These are phyloP conservation scores for Phlyctochytrium arcticum DNA, from an alignment of 192 early-diverging fungal genomes.

Conservation along the genomic window DNA sequence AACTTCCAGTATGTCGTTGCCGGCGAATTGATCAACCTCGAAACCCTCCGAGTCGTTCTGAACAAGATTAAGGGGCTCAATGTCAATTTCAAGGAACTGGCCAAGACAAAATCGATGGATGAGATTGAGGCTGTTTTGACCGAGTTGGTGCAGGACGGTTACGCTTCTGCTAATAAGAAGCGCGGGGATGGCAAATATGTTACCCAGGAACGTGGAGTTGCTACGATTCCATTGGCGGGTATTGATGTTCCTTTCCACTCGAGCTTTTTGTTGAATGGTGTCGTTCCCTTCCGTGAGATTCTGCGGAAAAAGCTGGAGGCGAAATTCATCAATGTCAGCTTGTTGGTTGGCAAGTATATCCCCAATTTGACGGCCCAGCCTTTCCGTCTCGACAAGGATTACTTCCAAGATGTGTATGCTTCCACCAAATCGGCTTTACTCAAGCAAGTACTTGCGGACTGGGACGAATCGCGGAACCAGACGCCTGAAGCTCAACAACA, in stretches of 20 bases:
- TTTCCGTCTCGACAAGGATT: slow-evolving; percentile 72
- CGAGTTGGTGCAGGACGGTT: slow-evolving; percentile 69
- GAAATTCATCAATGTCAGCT: slow-evolving; percentile 73
- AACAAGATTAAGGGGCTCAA: slow-evolving; percentile 85
- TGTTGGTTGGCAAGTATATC: slow-evolving; percentile 84
- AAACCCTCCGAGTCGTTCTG: slow-evolving; percentile 74
- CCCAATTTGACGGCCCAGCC: slow-evolving; percentile 92
- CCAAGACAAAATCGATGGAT: slow-evolving; percentile 77
- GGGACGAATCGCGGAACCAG: slow-evolving; percentile 65
- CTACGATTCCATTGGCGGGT: slow-evolving; percentile 86
- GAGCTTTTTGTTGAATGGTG: slow-evolving; percentile 85
- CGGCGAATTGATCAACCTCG: slow-evolving; percentile 77
- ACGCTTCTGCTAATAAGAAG: slow-evolving; percentile 66
- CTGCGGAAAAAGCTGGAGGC: slow-evolving; percentile 80
- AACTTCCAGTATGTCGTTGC: slow-evolving; percentile 96
- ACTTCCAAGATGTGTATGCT: slow-evolving; percentile 68
- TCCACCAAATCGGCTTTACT: slow-evolving; percentile 72
- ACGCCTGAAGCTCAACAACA: slow-evolving; percentile 81
- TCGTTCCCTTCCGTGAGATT: slow-evolving; percentile 87
- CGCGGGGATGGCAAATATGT: slow-evolving; percentile 52
- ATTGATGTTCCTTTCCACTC: slow-evolving; percentile 99
- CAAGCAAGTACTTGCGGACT: slow-evolving; percentile 72
- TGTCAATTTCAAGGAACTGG: slow-evolving; percentile 81
- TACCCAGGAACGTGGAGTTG: slow-evolving; percentile 77
- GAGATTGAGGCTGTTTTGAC: slow-evolving; percentile 78